Evolutionary conservation across 192 early-diverging fungal genomes (phyloP), one percentile per base, ranked within the genome.

Genomic region (Polychytrium aggregatum): DNA sequence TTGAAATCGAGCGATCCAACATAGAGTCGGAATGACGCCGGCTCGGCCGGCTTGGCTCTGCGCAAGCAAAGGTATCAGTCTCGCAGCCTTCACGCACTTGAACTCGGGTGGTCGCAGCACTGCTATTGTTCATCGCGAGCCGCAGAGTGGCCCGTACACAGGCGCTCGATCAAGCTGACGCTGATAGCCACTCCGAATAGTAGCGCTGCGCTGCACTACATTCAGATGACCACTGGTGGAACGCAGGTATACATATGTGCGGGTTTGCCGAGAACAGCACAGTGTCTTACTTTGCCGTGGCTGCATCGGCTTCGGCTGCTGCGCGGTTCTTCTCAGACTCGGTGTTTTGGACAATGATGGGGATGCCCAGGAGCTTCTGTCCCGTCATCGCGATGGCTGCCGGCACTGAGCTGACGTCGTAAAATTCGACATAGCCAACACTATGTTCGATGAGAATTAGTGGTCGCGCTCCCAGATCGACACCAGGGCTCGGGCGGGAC

Each of bases 371-470:
- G 52, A 98, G 81, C 68, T 80, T 82, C 63, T 85, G 63, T 17
- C 87, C 89, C 30, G 84, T 76, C 72, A 95, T 76, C 27, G 60
- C 66, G n/a, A 94, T 71, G 3, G 94, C 94, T 53, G 78, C 82
- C 36, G 63, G 59, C n/a, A 91, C 90, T 27, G 89, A 79, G 6
- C 72, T 76, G 49, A 82, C 77, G 4, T 87, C 82, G 63, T 91
- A 87, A 71, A 95, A 98, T 64, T 98, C 94, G 3, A 98, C 86
- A 57, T 95, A 98, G 17, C 88, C 94, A 30, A 95, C 86, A 26
- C 92, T 88, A 33, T 8, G 4, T 4, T 4, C 6, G 31, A 4
- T 4, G 31, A 33, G 6, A 33, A 11, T 8, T 33, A 39, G 4
- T 9, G 16, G 39, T 22, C 39, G 16, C 4, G 4, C 39, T n/a